Evolutionary conservation across 164 flowering plant species (phyloP).

Genomic region (Tetrastigma voinierianum): DNA sequence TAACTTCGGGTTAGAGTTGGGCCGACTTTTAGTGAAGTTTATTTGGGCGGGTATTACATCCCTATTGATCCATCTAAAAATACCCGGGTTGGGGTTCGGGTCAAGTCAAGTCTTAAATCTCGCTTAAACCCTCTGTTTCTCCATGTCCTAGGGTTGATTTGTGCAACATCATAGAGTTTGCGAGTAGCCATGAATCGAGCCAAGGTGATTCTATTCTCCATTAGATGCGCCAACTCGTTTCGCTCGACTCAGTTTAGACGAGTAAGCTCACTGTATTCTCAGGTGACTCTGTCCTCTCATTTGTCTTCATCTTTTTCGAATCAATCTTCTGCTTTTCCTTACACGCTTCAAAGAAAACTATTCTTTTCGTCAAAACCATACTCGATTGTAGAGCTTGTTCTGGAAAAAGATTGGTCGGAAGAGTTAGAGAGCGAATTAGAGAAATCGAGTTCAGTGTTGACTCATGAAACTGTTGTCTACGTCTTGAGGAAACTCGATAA

Average conservation of each 20-base stretch:
- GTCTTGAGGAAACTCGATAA: conserved; percentile 57
- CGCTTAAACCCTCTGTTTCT: conserved; percentile 4
- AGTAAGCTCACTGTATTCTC: conserved; percentile 26
- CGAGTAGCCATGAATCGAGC: conserved; percentile 50
- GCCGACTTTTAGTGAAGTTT: no score
- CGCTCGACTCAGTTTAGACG: conserved; percentile 21
- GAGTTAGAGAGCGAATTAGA: conserved; percentile 46
- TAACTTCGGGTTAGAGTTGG: no score
- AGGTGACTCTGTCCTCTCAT: conserved; percentile 41
- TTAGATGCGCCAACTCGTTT: conserved; percentile 37
- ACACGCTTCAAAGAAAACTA: conserved; percentile 18
- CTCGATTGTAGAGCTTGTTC: conserved; percentile 39
- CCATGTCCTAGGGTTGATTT: background rate
- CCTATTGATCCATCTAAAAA: no score
- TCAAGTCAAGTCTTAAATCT: conserved; percentile 15
- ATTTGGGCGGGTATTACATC: no score
- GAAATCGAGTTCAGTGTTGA: conserved; percentile 19
- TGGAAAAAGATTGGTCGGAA: conserved; percentile 51
- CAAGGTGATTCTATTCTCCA: conserved; percentile 27
- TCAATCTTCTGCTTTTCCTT: conserved; percentile 14
- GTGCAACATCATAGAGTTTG: background rate
- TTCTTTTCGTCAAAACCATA: conserved; percentile 45
- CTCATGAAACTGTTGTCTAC: conserved; percentile 63
- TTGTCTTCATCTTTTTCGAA: conserved; percentile 17
- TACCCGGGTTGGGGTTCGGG: background rate